Evolutionary conservation across 2,329 filamentous ascomycete genomes (phyloP).

Genomic region (Zymoseptoria ardabiliae): DNA sequence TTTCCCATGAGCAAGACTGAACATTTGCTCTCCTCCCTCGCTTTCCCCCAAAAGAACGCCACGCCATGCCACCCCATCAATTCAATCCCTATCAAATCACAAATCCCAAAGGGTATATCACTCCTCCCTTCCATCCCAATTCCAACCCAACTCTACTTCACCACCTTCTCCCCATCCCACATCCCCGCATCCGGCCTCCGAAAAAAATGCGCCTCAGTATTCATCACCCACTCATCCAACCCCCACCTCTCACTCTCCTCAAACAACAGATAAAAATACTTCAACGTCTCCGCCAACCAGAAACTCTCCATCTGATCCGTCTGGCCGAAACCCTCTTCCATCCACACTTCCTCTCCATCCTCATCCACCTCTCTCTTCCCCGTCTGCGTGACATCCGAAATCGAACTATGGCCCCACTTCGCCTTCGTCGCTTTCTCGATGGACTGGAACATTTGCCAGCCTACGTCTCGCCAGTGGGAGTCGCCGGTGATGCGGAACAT

Average conservation of each 20-base stretch:
- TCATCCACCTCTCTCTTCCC: slow-evolving; percentile 6
- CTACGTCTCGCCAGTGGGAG: slow-evolving; percentile 65
- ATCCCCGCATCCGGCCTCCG: slow-evolving; percentile 8
- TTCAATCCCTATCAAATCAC: neutral
- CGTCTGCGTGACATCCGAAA: slow-evolving; percentile 53
- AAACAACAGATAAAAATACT: slow-evolving; percentile 85
- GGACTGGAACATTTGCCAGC: slow-evolving; percentile 77
- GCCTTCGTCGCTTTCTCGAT: slow-evolving; percentile 61
- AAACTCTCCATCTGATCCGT: slow-evolving; percentile 75
- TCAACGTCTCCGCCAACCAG: slow-evolving; percentile 81
- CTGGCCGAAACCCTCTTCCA: slow-evolving; percentile 26
- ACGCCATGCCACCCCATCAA: neutral
- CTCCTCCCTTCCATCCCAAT: too few species aligned
- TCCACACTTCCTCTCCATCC: neutral
- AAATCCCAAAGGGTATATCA: too few species aligned
- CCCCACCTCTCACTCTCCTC: slow-evolving; percentile 58
- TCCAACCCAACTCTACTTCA: neutral
- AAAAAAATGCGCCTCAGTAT: slow-evolving; percentile 50
- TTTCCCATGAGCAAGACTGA: neutral
- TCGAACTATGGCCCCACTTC: slow-evolving; percentile 60
- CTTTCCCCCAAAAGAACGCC: neutral
- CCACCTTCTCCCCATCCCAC: neutral
- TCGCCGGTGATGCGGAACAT: slow-evolving; percentile 87
- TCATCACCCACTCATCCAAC: slow-evolving; percentile 61
- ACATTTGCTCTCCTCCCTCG: neutral